phyloP scores from a whole-genome alignment of 1,284 basidiomycete genomes.

The Marasmius tenuissimus region DNA sequence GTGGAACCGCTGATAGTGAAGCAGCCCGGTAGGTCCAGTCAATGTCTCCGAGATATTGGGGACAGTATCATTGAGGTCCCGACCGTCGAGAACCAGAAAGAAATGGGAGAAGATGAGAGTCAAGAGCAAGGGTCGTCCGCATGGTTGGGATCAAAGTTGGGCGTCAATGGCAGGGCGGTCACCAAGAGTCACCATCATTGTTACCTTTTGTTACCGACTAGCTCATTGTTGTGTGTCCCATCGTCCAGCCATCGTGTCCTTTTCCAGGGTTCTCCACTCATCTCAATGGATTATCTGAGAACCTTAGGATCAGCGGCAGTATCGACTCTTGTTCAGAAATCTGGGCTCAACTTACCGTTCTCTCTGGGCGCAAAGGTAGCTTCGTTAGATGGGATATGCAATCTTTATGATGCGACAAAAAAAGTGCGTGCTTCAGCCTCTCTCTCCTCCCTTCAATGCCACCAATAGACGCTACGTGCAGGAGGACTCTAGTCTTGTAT shows the following conservation, averaged over 20 bases:
- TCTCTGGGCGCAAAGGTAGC: slow-evolving; percentile 77
- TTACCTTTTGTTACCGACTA: too few relatives aligned
- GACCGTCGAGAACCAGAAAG: not conserved
- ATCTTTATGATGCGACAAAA: slow-evolving; percentile 85
- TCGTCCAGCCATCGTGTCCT: not conserved
- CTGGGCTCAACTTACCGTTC: slow-evolving; percentile 88
- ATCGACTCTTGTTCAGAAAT: slow-evolving; percentile 85
- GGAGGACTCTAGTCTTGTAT: slow-evolving; percentile 87
- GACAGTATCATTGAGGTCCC: not conserved
- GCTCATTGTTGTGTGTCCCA: not conserved
- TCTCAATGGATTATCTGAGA: slow-evolving; percentile 79
- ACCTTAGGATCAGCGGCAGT: slow-evolving; percentile 86
- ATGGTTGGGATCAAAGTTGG: slow-evolving; percentile 4
- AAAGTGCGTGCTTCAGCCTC: slow-evolving; percentile 49
- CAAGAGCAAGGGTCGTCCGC: slow-evolving; percentile 4
- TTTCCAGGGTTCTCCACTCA: slow-evolving; percentile 4
- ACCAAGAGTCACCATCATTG: not conserved
- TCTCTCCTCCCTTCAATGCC: slow-evolving; percentile 7
- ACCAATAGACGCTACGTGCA: slow-evolving; percentile 30
- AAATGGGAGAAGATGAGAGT: slow-evolving; percentile 4
- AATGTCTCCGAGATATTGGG: not conserved
- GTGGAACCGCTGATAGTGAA: not conserved
- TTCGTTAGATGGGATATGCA: slow-evolving; percentile 81
- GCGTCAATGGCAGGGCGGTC: not conserved
- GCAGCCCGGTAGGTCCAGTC: not conserved